Conservation (phyloP, 345 rosid genomes). For the Pugionium cornutum region DNA sequence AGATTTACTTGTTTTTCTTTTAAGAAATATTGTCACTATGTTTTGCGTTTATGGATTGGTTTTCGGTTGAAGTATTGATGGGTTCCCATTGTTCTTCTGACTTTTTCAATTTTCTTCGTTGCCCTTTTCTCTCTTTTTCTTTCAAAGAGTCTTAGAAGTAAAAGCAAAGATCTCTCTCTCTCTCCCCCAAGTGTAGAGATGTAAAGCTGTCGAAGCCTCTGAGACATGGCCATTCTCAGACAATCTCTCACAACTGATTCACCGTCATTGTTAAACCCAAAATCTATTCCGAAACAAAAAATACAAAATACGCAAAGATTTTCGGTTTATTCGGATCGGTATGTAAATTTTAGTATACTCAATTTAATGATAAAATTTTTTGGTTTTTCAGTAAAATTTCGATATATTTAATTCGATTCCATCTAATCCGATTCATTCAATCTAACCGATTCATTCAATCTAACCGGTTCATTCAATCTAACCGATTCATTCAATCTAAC, state of each 20-base stretch:
- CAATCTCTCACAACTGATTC: slow-evolving; percentile 94
- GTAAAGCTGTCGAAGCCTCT: slow-evolving; percentile 88
- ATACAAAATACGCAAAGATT: slow-evolving; percentile 65
- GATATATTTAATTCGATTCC: too few relatives aligned
- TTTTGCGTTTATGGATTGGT: slow-evolving; percentile 24
- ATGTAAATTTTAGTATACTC: too few relatives aligned
- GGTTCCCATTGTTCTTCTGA: too few relatives aligned
- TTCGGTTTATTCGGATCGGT: not conserved
- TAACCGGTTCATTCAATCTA: too few relatives aligned
- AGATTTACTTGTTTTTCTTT: not conserved
- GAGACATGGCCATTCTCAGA: slow-evolving; percentile 97
- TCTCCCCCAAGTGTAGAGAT: slow-evolving; percentile 56
- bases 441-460: too few relatives aligned
- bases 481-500: too few relatives aligned
- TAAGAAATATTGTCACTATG: slow-evolving; percentile 11
- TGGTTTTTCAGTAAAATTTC: too few relatives aligned
- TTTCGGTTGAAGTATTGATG: not conserved
- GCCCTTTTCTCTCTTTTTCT: too few relatives aligned
- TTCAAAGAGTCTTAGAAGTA: too few relatives aligned
- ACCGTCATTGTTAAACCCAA: slow-evolving; percentile 86
- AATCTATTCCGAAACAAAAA: slow-evolving; percentile 77
- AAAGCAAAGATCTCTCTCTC: not conserved
- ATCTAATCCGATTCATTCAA: too few relatives aligned
- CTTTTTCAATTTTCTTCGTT: too few relatives aligned
- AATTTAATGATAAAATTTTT: too few relatives aligned